Base-by-base conservation (phyloP, 2,329 filamentous ascomycete species). In the Epichloe coenophiala region DNA sequence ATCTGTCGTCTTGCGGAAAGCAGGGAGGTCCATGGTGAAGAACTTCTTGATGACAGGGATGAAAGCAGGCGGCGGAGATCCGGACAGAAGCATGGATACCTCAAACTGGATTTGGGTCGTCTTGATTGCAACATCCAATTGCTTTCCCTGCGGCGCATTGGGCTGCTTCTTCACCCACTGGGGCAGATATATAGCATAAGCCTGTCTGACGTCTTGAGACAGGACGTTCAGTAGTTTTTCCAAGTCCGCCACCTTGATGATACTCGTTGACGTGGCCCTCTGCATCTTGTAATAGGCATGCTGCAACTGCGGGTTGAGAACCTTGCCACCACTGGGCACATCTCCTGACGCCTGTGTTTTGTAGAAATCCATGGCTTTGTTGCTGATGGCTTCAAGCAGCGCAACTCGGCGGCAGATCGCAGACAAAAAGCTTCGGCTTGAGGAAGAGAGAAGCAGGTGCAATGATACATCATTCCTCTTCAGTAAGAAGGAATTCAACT, bases 381-480 rank as follows among this genome's bases (percentile, higher is more conserved):
- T 65, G 40, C 74, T 74, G 8, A 78, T 64, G 4, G 56, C 56
- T 49, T 81, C 73, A 56, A 86, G 68, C 54, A 81, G 75, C 4
- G 69, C 65, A 21, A 89, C 71, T 33, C 82, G 78, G 40, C 80
- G 80, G 63, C 80, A 86, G 45, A 81, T 73, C 33, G 84, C 80
- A 27, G 80, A 79, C 21, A 94, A 71, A 55, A 91, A 84, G 19
- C 80, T 79, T 12, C 88, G 79, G 11, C 84, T 84, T 48, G 84
- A 81, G 33, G 85, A 89, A 59, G 82, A 85, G 33, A 94, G 75
- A 19, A 93, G 63, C 43, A 84, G 67, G 55, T 84, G 79, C 11
- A 84, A 65, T 1, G 78, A 71, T 37, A 83, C 71, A 42, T 81
- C 75, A 56, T 80, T 78, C 44, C 71, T 72, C 38, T 69, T 64